A percentile compares a stretch with the other conserved stretches of the same genome.
These are phyloP conservation scores for Monarda citriodora DNA, from an alignment of 305 asterid species.

Conservation along the genomic window DNA sequence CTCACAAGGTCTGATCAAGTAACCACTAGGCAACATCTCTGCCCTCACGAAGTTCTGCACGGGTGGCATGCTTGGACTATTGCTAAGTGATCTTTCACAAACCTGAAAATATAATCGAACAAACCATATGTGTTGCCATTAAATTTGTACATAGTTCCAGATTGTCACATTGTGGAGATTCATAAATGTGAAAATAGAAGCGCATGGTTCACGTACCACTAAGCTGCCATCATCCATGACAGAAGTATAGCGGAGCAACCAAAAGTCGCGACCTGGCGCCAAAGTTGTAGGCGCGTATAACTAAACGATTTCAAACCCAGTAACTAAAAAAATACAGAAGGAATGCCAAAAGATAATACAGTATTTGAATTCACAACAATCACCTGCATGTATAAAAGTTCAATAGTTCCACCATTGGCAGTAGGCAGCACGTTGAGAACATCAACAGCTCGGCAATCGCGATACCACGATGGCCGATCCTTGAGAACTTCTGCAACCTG, in stretches of 20 bases:
- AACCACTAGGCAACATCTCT: slow-evolving; percentile 83
- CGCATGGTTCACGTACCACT: slow-evolving; percentile 57
- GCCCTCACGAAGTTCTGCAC: slow-evolving; percentile 79
- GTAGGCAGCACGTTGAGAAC: slow-evolving; percentile 89
- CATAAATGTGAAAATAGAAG: background rate
- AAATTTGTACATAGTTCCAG: slow-evolving; percentile 5
- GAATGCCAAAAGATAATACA: background rate
- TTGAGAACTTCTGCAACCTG: slow-evolving; percentile 98
- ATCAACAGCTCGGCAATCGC: slow-evolving; percentile 94
- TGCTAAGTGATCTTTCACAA: slow-evolving; percentile 85
- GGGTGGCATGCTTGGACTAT: slow-evolving; percentile 81
- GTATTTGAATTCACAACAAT: slow-evolving; percentile 2
- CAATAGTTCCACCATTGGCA: slow-evolving; percentile 97
- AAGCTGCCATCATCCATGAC: slow-evolving; percentile 84
- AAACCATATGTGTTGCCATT: slow-evolving; percentile 2
- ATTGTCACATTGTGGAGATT: background rate
- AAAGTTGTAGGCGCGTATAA: slow-evolving; percentile 85
- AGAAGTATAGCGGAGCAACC: slow-evolving; percentile 74
- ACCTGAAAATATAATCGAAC: slow-evolving; percentile 37
- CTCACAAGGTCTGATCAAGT: slow-evolving; percentile 81
- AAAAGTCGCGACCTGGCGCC: slow-evolving; percentile 93
- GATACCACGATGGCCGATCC: slow-evolving; percentile 95
- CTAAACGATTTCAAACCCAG: slow-evolving; percentile 30
- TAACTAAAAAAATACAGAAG: slow-evolving; percentile 1
- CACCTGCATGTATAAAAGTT: slow-evolving; percentile 97